Percentiles rank a stretch among this genome's conserved stretches.
Conservation (phyloP, 345 rosid genomes). For the Ceriops decandra region DNA sequence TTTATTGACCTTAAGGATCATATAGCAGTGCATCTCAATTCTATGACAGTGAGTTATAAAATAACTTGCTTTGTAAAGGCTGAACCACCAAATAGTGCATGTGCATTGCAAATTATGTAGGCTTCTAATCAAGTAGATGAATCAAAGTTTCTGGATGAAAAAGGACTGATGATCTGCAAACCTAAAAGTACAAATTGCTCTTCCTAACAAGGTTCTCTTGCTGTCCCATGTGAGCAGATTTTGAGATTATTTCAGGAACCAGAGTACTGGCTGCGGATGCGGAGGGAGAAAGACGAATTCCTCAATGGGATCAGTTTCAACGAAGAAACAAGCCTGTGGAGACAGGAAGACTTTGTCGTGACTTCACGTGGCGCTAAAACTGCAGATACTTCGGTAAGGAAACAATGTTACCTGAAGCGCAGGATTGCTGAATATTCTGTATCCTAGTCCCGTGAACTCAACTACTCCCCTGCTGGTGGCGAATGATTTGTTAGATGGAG, state of each 20-base stretch:
- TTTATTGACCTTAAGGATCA: no score
- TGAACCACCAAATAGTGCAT: no score
- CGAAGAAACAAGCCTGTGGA: constrained; percentile 16
- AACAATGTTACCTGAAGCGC: not conserved
- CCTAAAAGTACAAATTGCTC: not conserved
- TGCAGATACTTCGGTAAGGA: not conserved
- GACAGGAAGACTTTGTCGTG: constrained; percentile 4
- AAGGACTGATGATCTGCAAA: not conserved
- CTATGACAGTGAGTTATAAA: no score
- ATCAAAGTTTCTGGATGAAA: not conserved
- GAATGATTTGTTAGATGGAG: no score
- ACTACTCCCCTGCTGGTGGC: no score
- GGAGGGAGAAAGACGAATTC: constrained; percentile 24
- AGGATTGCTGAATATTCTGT: not conserved
- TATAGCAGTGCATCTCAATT: no score
- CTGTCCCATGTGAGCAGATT: constrained; percentile 29
- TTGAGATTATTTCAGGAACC: constrained; percentile 31
- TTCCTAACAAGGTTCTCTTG: not conserved
- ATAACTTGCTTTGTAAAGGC: no score
- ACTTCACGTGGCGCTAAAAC: not conserved
- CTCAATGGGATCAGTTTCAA: constrained; percentile 16
- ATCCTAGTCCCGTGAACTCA: not conserved
- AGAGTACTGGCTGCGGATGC: constrained; percentile 21
- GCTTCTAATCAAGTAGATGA: not conserved
- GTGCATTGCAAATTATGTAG: no score